Evolutionary conservation across 768 basidiomycete species (phyloP), one percentile per base, ranked within the genome.

Genomic region (Coprinellus micaceus): DNA sequence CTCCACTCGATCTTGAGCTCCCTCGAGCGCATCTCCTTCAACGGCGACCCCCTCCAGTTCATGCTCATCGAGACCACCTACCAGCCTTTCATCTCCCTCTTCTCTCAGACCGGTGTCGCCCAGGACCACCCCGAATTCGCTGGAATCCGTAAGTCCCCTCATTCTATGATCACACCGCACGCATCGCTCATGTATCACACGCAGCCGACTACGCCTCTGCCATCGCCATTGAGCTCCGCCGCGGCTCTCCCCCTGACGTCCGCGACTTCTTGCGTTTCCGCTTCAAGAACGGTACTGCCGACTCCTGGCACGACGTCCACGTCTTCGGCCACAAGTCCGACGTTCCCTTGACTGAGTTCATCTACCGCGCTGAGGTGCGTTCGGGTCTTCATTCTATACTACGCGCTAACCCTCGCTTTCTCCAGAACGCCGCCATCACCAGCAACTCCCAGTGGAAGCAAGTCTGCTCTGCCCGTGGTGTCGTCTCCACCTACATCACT

Each of bases 21-120:
- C 10, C 81, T 94, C 54, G 82, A 88, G 65, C 85, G 84, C 64
- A 86, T 95, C 68, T 82, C 88, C 44, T 89, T 85, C 77, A 84
- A 86, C 63, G 83, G 80, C 59, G 86, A 91, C 73, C 86, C 89
- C 44, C 82, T 94, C 51, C 86, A 89, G 64, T 80, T 94, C 73
- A 77, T 87, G 70, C 68, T 92, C 61, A 77, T 91, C 62, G 83
- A 89, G 72, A 85, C 86, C 15, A 89, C 89, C 60, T 94, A 94
- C 77, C 92, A 94, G 70, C 86, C 92, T 13, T 91, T 95, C 82
- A 85, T 94, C 65, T 92, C 90, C 3, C 78, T 94, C 69, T 88
- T 94, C 82, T 82, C 85, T 67, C 81, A 88, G 70, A 82, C 89
- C 19, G 88, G 87, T 55, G 72, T 87, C 54, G 62, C 71, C 61